Base-by-base conservation (phyloP, 2,329 filamentous ascomycete genomes). In the Aspergillus tubingensis region DNA sequence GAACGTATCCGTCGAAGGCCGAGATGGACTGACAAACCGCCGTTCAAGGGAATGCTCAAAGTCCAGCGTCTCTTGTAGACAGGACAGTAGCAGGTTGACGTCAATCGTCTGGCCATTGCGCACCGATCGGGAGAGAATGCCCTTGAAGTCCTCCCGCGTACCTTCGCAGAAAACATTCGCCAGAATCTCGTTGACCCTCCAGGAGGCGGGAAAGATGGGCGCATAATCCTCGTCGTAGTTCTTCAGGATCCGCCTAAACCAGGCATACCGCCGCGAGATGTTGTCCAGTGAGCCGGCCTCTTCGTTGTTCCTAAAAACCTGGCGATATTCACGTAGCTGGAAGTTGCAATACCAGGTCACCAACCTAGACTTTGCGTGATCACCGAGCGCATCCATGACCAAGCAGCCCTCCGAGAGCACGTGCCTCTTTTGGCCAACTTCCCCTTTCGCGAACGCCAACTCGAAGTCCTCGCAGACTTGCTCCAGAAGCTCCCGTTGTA, bases 401-500 rank as follows among this genome's bases (percentile, higher is more conserved):
- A 91, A 81, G 74, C 95, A 98, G 0, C 91, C 92, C 77, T 99
- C 95, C 38, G 89, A 83, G 58, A 99, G 83, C 74, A 89, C 88
- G 13, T 82, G 85, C 66, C 86, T 87, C 66, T 88, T 88, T 59
- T 86, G 81, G 3, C 82, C 81, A 13, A 96, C 87, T 76, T 98
- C 94, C 21, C 87, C 88, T 76, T 94, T 96, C 19, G 93, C 89
- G 77, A 98, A 99, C 0, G 91, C 90, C 60, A 97, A 85, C 81
- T 99, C 95, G 73, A 99, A 99, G 77, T 99, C 95, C 78, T 98
- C 95, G 75, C 95, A 99, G n/a, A 99, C 90, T 77, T 99, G 95
- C 79, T 99, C 95, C 59, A 97, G 80, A 60, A 99, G 80, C 75
- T 97, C 93, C 62, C 93, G 83, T 79, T 99, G 95, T 65, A 99